Base-by-base conservation (phyloP, 805 yeast species). In the Kluyveromyces nonfermentans region DNA sequence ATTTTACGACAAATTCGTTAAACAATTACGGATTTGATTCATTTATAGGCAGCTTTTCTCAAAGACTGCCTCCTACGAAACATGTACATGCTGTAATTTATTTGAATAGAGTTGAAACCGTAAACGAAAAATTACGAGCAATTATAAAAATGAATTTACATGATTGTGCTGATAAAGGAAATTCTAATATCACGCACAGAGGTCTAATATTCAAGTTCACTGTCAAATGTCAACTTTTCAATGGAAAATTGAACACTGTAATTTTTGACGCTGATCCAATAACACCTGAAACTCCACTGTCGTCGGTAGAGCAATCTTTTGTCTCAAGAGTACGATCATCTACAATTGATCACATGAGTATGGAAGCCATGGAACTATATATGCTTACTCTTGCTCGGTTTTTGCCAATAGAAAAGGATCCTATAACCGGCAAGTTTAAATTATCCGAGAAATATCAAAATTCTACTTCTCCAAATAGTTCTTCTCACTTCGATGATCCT, bases 191-290 rank as follows among this genome's bases (percentile, higher is more conserved):
- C 12, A 49, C 62, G 1, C 47, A 46, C 15, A 41, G 44, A 14
- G 62, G 63, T 22, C 57, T 60, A 9, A 47, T 60, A 2, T 56
- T 60, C 44, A 46, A 50, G 32, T 18, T 60, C 34, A 39, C 47
- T 7, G 31, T 57, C 4, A 58, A 55, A 34, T 44, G 46, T 9
- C 46, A 51, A 31, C 21, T 54, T 0, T 59, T 41, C 37, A 41
- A 47, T 9, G 53, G 49, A 31, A 52, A 46, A 42, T 35, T 59
- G 32, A 54, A 55, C 35, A 50, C 57, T 2, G 50, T 59, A 19
- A 46, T 47, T 3, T 43, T 56, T 17, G 46, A 48, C 6, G 53
- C 55, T 34, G 45, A 32, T 7, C 57, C 57, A 2, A 38, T 55
- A 2, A 42, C 47, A 20, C 35, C 40, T 5, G 37, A 22, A 2